Percentiles rank a stretch among this genome's conserved stretches.
phyloP scores from a whole-genome alignment of 78 protist species.

The Mantamonas sphyraenae region DNA sequence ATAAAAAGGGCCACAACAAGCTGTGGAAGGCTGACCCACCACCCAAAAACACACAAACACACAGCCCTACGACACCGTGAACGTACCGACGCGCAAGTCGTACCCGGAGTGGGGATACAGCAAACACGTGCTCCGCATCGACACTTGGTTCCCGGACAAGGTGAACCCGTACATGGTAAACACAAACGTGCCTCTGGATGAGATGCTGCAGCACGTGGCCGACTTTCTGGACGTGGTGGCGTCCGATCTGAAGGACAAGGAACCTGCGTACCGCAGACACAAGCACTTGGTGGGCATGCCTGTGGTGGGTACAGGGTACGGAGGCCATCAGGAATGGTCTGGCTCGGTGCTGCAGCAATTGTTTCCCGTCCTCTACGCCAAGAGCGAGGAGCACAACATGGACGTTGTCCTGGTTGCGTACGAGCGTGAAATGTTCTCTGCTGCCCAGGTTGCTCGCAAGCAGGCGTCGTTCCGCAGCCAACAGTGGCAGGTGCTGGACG shows the following conservation, averaged over 20 bases:
- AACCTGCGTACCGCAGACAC: not conserved
- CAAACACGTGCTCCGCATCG: not conserved
- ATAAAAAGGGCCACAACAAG: not conserved
- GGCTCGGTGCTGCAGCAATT: constrained; percentile 37
- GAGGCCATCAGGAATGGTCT: constrained; percentile 30
- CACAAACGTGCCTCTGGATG: not conserved
- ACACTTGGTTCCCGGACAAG: not conserved
- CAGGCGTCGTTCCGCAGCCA: not conserved
- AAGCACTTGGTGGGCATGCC: constrained; percentile 48
- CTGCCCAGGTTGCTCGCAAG: not conserved
- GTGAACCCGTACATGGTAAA: not conserved
- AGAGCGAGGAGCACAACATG: constrained; percentile 7
- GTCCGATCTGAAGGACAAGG: not conserved
- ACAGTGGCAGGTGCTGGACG: not conserved
- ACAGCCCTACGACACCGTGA: too few species aligned
- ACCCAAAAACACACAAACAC: too few species aligned
- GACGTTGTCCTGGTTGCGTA: constrained; percentile 52
- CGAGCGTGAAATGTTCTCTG: constrained; percentile 11
- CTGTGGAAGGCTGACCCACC: not conserved
- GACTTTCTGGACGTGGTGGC: not conserved
- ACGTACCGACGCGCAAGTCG: too few species aligned
- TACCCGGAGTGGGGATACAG: too few species aligned
- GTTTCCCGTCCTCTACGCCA: constrained; percentile 27
- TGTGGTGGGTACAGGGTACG: constrained; percentile 58
- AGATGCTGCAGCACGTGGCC: not conserved